A percentile compares a stretch with the other conserved stretches of the same genome.
Conservation (phyloP, 2,329 filamentous ascomycete genomes). For the Bipolaris sorokiniana region DNA sequence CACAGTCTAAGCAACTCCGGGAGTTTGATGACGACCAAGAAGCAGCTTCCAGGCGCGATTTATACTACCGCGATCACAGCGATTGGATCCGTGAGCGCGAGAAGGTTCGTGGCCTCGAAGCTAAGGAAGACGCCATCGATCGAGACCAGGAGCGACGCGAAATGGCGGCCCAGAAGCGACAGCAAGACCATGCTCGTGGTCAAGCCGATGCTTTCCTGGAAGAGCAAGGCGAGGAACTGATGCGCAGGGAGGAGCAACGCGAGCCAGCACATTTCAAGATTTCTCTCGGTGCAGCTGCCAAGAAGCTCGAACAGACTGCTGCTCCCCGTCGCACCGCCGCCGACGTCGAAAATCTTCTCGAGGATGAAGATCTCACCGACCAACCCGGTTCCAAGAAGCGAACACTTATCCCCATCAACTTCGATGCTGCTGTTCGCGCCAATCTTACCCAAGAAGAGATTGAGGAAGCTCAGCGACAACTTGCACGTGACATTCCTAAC, state of each 20-base stretch:
- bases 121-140: constrained; percentile 80
- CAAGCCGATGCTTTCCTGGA: constrained; percentile 92
- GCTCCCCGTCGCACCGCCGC: constrained; percentile 77
- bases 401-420: constrained; percentile 63
- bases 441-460: constrained; percentile 84
- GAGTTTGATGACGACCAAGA: constrained; percentile 95
- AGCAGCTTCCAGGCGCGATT: constrained; percentile 70
- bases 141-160: constrained; percentile 79
- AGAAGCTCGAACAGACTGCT: constrained; percentile 66
- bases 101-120: constrained; percentile 74
- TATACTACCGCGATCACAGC: constrained; percentile 87
- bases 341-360: constrained; percentile 91
- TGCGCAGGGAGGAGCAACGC: constrained; percentile 48
- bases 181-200: constrained; percentile 78
- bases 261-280: constrained; percentile 83
- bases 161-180: constrained; percentile 68
- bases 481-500: constrained; percentile 88
- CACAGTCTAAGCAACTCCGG: constrained; percentile 72
- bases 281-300: constrained; percentile 83
- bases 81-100: constrained; percentile 84
- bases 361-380: constrained; percentile 81
- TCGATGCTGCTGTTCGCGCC: constrained; percentile 53
- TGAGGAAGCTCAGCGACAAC: constrained; percentile 76
- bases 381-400: constrained; percentile 71
- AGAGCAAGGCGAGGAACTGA: constrained; percentile 77